Evolutionary conservation across 2,329 filamentous ascomycete genomes (phyloP).

Genomic region (Microsporum audouinii): DNA sequence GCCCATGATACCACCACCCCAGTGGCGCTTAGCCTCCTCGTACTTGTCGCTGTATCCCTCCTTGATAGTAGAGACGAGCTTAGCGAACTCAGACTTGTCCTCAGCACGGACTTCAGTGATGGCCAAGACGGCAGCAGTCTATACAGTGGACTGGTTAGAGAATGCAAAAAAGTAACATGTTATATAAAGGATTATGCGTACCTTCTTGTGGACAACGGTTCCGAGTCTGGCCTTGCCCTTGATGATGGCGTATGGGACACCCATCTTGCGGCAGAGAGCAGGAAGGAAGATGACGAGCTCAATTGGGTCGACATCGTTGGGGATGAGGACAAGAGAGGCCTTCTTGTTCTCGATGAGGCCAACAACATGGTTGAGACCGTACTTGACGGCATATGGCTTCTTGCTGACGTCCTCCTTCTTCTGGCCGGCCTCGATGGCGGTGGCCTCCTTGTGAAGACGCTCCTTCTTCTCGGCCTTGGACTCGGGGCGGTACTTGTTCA

Average conservation of each 20-base stretch:
- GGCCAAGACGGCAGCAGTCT: conserved; percentile 93
- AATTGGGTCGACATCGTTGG: conserved; percentile 99
- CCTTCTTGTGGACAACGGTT: conserved; percentile 99
- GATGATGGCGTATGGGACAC: conserved; percentile 95
- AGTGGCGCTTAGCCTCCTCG: conserved; percentile 81
- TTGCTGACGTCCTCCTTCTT: conserved; percentile 99
- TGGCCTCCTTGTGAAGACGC: conserved; percentile 94
- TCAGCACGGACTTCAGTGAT: conserved; percentile 93
- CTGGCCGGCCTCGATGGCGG: conserved; percentile 95
- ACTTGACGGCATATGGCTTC: conserved; percentile 99
- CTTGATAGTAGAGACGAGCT: conserved; percentile 93
- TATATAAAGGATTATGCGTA: conserved; percentile 28
- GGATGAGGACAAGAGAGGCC: conserved; percentile 92
- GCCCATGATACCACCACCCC: conserved; percentile 99
- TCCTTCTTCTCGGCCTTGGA: conserved; percentile 99
- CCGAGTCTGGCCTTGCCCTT: conserved; percentile 99
- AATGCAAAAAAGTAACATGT: not conserved
- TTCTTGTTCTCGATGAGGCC: conserved; percentile 99
- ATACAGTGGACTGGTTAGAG: conserved; percentile 19
- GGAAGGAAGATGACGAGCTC: conserved; percentile 99
- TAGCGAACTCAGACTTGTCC: conserved; percentile 97
- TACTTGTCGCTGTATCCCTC: conserved; percentile 95
- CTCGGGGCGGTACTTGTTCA: conserved; percentile 99
- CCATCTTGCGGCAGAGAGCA: conserved; percentile 99
- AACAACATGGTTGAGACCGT: conserved; percentile 98